Evolutionary conservation across 2,329 filamentous ascomycete species (phyloP).

Genomic region (Talaromyces sp.): DNA sequence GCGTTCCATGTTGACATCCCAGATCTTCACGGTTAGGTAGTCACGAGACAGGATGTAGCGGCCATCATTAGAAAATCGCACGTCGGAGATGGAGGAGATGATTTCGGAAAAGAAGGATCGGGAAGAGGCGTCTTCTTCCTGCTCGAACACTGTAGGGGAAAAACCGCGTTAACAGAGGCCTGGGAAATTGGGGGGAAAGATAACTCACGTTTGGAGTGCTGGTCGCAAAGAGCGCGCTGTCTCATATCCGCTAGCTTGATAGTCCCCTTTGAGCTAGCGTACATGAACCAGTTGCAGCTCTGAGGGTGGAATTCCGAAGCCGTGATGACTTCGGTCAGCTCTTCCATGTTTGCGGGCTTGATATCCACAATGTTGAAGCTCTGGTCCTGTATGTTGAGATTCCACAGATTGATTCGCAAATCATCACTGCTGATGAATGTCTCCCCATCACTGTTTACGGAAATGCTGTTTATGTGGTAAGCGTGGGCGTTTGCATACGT

Average conservation of each 20-base stretch:
- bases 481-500: slow-evolving; percentile 98
- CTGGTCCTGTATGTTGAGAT: slow-evolving; percentile 97
- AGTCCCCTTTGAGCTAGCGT: slow-evolving; percentile 96
- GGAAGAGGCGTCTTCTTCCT: slow-evolving; percentile 96
- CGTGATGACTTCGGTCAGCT: slow-evolving; percentile 97
- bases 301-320: slow-evolving; percentile 94
- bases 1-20: slow-evolving; percentile 99
- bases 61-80: slow-evolving; percentile 93
- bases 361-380: slow-evolving; percentile 99
- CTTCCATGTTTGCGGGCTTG: slow-evolving; percentile 99
- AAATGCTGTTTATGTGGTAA: slow-evolving; percentile 99
- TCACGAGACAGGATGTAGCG: slow-evolving; percentile 96
- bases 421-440: slow-evolving; percentile 99
- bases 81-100: slow-evolving; percentile 98
- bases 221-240: slow-evolving; percentile 90
- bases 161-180: neutral
- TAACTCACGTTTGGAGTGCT: slow-evolving; percentile 84
- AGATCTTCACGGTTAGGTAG: slow-evolving; percentile 98
- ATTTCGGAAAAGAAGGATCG: slow-evolving; percentile 99
- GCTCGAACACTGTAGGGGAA: slow-evolving; percentile 75
- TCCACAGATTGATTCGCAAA: slow-evolving; percentile 96
- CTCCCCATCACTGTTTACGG: slow-evolving; percentile 99
- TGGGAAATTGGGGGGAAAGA: neutral
- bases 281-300: slow-evolving; percentile 99
- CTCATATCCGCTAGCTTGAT: slow-evolving; percentile 99